Evolutionary conservation across 1,139 yeast species (phyloP).

Genomic region (Groenewaldozyma sp.): DNA sequence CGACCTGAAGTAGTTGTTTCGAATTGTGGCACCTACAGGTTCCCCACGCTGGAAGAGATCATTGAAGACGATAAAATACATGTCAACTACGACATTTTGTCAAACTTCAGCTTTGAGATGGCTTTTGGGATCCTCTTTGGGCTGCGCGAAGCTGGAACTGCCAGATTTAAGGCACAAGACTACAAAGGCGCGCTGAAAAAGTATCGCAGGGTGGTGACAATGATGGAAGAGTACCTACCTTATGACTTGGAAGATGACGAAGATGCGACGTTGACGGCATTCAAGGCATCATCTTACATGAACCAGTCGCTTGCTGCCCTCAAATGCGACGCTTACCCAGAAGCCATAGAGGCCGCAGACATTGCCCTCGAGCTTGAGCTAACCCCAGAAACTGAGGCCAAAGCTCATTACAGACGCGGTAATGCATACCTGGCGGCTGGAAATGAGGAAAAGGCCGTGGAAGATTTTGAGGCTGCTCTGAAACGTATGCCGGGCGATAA

Average conservation of each 20-base stretch:
- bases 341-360: conserved; percentile 50
- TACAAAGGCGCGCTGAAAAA: conserved; percentile 50
- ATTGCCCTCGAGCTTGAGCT: conserved; percentile 62
- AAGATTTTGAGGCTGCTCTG: conserved; percentile 56
- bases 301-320: conserved; percentile 72
- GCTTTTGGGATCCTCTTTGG: conserved; percentile 56
- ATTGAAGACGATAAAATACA: conserved; percentile 79
- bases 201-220: conserved; percentile 61
- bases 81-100: conserved; percentile 63
- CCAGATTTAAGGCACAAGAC: conserved; percentile 52
- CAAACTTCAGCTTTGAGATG: conserved; percentile 39
- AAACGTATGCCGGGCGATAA: conserved; percentile 60
- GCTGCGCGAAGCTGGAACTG: conserved; percentile 73
- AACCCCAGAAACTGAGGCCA: conserved; percentile 56
- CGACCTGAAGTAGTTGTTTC: conserved; percentile 51
- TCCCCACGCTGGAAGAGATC: conserved; percentile 53
- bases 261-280: conserved; percentile 32
- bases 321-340: conserved; percentile 49
- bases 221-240: conserved; percentile 65
- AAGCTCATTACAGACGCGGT: conserved; percentile 83
- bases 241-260: conserved; percentile 33
- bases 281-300: conserved; percentile 55
- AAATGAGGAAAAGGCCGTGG: conserved; percentile 61
- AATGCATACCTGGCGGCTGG: conserved; percentile 29
- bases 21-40: conserved; percentile 57